Evolutionary conservation across 2,329 filamentous ascomycete species (phyloP).

Genomic region (Colletotrichum higginsianum): DNA sequence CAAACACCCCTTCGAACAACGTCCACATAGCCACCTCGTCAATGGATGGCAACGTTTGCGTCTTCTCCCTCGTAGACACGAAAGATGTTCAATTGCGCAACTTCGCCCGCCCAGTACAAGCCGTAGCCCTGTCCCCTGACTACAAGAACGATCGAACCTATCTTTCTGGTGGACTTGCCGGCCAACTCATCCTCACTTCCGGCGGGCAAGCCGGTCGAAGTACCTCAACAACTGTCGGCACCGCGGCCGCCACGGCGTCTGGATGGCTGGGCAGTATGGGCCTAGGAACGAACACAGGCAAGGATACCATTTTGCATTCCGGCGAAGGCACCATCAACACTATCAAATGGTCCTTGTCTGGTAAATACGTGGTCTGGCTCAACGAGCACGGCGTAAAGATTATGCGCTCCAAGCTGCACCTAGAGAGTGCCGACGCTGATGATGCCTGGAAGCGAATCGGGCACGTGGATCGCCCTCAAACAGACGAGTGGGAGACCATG

Average conservation of each 20-base stretch:
- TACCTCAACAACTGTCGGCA: constrained; percentile 88
- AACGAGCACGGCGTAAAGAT: constrained; percentile 99
- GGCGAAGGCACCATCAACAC: constrained; percentile 92
- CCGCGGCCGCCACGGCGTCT: constrained; percentile 85
- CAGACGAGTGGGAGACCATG: constrained; percentile 95
- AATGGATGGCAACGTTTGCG: constrained; percentile 94
- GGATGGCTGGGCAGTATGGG: constrained; percentile 95
- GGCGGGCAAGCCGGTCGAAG: constrained; percentile 85
- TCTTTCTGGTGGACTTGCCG: constrained; percentile 90
- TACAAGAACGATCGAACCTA: constrained; percentile 92
- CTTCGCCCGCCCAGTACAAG: constrained; percentile 92
- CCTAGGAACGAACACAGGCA: constrained; percentile 82
- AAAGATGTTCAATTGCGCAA: constrained; percentile 94
- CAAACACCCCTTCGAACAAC: constrained; percentile 86
- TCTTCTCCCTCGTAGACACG: constrained; percentile 87
- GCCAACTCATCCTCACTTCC: constrained; percentile 87
- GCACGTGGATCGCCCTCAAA: constrained; percentile 90
- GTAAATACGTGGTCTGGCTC: constrained; percentile 93
- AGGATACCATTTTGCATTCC: constrained; percentile 89
- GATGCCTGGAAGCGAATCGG: constrained; percentile 95
- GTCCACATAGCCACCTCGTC: constrained; percentile 96
- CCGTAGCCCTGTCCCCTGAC: constrained; percentile 94
- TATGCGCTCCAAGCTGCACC: constrained; percentile 89
- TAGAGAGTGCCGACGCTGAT: constrained; percentile 83
- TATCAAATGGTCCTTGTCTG: constrained; percentile 95